Evolutionary conservation across 164 flowering plant species (phyloP), one percentile per base, ranked within the genome.

Genomic region (Platanus orientalis): DNA sequence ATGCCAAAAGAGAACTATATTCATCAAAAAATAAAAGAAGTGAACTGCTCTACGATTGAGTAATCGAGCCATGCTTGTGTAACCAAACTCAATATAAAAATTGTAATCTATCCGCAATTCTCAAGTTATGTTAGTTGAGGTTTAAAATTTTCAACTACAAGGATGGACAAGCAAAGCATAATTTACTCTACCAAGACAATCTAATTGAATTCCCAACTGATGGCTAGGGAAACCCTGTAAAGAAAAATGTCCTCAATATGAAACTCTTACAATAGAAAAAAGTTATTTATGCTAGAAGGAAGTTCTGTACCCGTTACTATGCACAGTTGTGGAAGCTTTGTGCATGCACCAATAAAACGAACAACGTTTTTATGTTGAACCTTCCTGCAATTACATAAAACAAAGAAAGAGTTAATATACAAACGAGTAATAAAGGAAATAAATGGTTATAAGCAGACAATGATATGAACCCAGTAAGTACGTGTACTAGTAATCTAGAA

Each of bases 301-400:
- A n/a, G 29, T 32, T 58, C 9, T 28, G 0, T 78, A 88, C 98
- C 98, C 79, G 98, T 92, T 28, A 93, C 83, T 60, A 93, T 93
- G 76, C 94, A 93, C 69, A 87, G 69, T 63, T 84, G 73, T 10
- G 96, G 96, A 71, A 77, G 67, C 60, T 81, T 87, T 51, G 97
- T 84, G 65, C 89, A 85, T 27, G 97, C 96, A 75, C 97, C 98
- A 63, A 93, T 78, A 72, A 93, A 93, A 39, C 79, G 89, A 65
- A 93, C 97, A 69, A 93, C 81, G 78, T 93, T 90, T 69, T 48
- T 71, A 66, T 93, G 98, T 53, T 78, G 84, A 27, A 93, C 96
- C 81, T 90, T 79, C 79, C 98, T 90, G 83, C 84, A 80, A 45
- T 51, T 23, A 70, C 14, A 57, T n/a, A 36, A 54, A 68, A 42